Evolutionary conservation across 306 rosid species (phyloP).

Genomic region (Mimosa bimucronata): DNA sequence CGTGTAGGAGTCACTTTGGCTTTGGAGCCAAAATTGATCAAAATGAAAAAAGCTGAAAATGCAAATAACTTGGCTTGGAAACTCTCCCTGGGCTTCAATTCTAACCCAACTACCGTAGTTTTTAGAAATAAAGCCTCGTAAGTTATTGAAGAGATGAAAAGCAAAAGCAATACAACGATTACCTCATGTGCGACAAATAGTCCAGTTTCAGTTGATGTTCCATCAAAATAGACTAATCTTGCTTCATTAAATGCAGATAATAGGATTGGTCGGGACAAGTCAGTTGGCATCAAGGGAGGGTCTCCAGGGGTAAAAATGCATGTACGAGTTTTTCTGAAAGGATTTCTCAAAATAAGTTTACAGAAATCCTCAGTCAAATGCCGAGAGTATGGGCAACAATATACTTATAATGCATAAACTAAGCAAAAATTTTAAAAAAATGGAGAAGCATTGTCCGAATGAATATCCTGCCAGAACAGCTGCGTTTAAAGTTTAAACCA

Average conservation of each 20-base stretch:
- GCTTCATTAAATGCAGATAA: constrained; percentile 77
- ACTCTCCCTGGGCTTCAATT: not conserved
- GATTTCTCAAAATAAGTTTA: constrained; percentile 34
- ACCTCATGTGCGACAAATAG: constrained; percentile 86
- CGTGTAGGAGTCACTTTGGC: not conserved
- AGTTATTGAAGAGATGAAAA: constrained; percentile 8
- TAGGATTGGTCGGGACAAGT: constrained; percentile 60
- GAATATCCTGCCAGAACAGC: not conserved
- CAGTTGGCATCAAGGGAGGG: constrained; percentile 77
- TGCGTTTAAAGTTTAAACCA: constrained; percentile 35
- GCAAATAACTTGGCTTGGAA: not conserved
- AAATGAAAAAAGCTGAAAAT: not conserved
- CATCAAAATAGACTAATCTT: constrained; percentile 73
- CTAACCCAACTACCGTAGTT: not conserved
- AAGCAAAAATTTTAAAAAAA: not conserved
- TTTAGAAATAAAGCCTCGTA: not conserved
- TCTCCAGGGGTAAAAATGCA: constrained; percentile 84
- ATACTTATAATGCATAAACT: not conserved
- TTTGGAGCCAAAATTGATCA: not conserved
- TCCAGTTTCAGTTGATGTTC: constrained; percentile 68
- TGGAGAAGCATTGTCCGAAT: constrained; percentile 1
- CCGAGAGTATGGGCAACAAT: constrained; percentile 19
- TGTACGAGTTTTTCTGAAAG: constrained; percentile 82
- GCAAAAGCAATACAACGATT: constrained; percentile 34
- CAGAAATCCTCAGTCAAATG: constrained; percentile 23